Evolutionary conservation across 2,329 filamentous ascomycete species (phyloP), one percentile per base, ranked within the genome.

Genomic region (Talaromyces atroroseus): DNA sequence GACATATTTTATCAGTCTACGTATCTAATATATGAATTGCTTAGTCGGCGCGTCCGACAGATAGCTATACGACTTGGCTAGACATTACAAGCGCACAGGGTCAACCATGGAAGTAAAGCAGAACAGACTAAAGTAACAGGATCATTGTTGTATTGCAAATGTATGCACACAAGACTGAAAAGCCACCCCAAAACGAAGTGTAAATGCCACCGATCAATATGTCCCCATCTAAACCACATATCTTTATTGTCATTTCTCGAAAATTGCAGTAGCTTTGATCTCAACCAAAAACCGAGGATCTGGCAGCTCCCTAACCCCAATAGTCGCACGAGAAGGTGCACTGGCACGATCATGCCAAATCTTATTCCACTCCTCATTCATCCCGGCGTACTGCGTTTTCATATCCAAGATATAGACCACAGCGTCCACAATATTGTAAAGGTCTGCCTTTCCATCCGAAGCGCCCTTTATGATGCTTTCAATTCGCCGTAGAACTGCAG

Each of bases 351-450:
- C 67, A 14, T 66, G 26, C 58, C 73, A 78, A 7, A 77, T 66
- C 61, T 74, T 73, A 58, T 77, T 77, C 75, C 75, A 77, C 60
- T 74, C 74, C 60, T 75, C 74, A 51, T 78, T 76, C 74, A 77
- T 76, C 16, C 70, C 74, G 5, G 67, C 66, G 57, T 78, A 76
- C 29, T 78, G 65, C 0, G 60, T 64, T 58, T 74, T 67, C 71
- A 76, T 76, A 57, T 77, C 71, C 10, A 72, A 45, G 5, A 77
- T 62, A 52, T 74, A 77, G 11, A 77, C 72, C 11, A 71, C 70
- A 2, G 73, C 64, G 46, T 76, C 72, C 20, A 76, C 70, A 4
- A 75, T 60, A 59, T 75, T 75, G 16, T 67, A 59, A 16, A 76
- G 61, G 49, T 66, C 65, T 0, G 67, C 73, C 57, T 69, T 70